Evolutionary conservation across 306 rosid species (phyloP).

Genomic region (Inga laurina): DNA sequence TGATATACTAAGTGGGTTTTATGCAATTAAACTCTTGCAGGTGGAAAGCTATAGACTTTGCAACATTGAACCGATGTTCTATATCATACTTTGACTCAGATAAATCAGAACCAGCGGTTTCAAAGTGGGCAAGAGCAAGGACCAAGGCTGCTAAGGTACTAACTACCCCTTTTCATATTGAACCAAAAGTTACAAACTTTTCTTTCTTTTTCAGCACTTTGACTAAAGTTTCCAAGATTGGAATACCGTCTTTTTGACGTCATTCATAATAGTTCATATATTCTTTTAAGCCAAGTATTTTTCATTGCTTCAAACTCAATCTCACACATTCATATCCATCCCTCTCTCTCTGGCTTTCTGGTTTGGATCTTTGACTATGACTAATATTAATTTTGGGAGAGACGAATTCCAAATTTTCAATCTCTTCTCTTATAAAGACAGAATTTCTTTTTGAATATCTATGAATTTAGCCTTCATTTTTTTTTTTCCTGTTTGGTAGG

Average conservation of each 20-base stretch:
- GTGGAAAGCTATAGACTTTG: constrained; percentile 79
- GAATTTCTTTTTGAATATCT: neutral
- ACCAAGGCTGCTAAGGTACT: constrained; percentile 78
- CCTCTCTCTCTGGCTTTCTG: neutral
- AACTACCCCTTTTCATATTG: neutral
- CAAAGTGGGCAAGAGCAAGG: constrained; percentile 67
- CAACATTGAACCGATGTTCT: constrained; percentile 53
- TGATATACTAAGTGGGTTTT: neutral
- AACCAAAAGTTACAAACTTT: neutral
- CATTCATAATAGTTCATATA: neutral
- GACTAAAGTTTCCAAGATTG: constrained; percentile 5
- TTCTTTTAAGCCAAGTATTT: constrained; percentile 14
- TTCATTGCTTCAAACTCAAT: neutral
- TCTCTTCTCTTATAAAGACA: neutral
- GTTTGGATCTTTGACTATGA: constrained; percentile 34
- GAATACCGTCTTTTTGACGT: constrained; percentile 20
- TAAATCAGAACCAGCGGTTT: constrained; percentile 60
- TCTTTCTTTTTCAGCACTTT: neutral
- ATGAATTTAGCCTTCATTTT: neutral
- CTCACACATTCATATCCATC: neutral
- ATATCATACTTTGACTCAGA: constrained; percentile 58
- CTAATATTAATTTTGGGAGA: neutral
- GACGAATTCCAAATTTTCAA: constrained; percentile 33
- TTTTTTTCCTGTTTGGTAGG: constrained; percentile 46
- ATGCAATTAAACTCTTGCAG: constrained; percentile 37